Evolutionary conservation across 768 basidiomycete genomes (phyloP).

Genomic region (Krasilnikovozyma curviuscula): DNA sequence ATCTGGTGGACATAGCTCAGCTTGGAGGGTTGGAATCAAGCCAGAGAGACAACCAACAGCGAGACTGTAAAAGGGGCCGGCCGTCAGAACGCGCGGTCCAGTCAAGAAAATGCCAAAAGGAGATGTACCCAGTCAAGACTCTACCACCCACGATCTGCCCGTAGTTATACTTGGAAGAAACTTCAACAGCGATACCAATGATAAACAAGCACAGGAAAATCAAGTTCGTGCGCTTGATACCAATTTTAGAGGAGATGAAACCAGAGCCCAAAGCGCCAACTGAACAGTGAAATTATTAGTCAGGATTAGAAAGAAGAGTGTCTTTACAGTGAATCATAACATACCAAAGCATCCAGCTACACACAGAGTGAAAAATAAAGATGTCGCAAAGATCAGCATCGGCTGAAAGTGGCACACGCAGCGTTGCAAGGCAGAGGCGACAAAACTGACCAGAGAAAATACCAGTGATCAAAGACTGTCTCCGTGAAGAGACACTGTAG

Average conservation of each 20-base stretch:
- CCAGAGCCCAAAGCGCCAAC: background rate
- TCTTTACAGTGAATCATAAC: background rate
- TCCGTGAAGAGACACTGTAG: background rate
- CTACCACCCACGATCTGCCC: constrained; percentile 11
- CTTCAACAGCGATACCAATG: constrained; percentile 12
- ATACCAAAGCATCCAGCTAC: background rate
- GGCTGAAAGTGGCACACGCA: background rate
- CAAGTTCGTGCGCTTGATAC: constrained; percentile 10
- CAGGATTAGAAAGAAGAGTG: background rate
- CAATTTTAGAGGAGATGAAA: background rate
- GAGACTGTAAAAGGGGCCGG: background rate
- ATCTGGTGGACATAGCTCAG: constrained; percentile 11
- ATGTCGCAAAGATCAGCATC: too few relatives aligned
- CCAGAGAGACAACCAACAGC: constrained; percentile 6
- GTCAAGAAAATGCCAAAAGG: background rate
- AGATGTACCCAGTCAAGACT: constrained; percentile 12
- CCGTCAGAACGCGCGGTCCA: too few relatives aligned
- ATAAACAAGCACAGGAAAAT: constrained; percentile 8
- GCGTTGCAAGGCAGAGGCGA: background rate
- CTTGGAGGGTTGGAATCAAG: constrained; percentile 11
- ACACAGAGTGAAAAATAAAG: background rate
- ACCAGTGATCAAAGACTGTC: constrained; percentile 12
- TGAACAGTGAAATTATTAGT: too few relatives aligned
- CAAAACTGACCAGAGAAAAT: constrained; percentile 11
- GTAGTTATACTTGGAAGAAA: background rate